Evolutionary conservation across 257 asterid species (phyloP), one percentile per base, ranked within the genome.

Genomic region (Petunia secreta): DNA sequence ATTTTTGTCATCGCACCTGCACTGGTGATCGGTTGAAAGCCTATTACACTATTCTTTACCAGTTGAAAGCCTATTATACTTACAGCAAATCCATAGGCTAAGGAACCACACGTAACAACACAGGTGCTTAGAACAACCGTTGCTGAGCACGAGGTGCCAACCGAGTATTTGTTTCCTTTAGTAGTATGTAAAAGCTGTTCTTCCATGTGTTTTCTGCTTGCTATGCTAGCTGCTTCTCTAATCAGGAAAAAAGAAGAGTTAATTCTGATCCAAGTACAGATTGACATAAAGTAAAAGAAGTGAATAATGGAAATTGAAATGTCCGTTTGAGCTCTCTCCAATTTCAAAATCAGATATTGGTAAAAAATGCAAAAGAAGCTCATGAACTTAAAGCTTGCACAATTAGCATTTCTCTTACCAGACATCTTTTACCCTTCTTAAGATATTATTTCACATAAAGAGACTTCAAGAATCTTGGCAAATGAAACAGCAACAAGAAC

Each of bases 1-100:
- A n/a, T 15, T 67, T 41, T 67, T 66, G 1, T 15, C 38, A 7
- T 13, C 38, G 63, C 62, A 37, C 14, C 8, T 34, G 41, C 6
- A 64, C 40, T 2, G 59, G 2, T 50, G 37, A 11, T 36, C 52
- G 11, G 25, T 48, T 41, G 57, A 79, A 46, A 11, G 36, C 79
- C 6, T 46, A 71, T 44, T 38, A 37, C 25, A 83, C 85, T 83
- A 25, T 25, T 25, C 25, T 25, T 25, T 25, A 25, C 25, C 25
- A 25, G 25, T 48, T 57, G 57, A 79, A 46, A 11, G 36, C 79
- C 6, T 46, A 71, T 44, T 38, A 37, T 40, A 83, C 85, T 83
- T 79, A 83, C 85, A 62, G 85, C 80, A 46, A 80, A 83, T 25
- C 85, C 85, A 83, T 48, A 83, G 63, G 77, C 40, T 40, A 83